Conservation (phyloP, 768 basidiomycete genomes). For the Rhodotorula babjevae region DNA sequence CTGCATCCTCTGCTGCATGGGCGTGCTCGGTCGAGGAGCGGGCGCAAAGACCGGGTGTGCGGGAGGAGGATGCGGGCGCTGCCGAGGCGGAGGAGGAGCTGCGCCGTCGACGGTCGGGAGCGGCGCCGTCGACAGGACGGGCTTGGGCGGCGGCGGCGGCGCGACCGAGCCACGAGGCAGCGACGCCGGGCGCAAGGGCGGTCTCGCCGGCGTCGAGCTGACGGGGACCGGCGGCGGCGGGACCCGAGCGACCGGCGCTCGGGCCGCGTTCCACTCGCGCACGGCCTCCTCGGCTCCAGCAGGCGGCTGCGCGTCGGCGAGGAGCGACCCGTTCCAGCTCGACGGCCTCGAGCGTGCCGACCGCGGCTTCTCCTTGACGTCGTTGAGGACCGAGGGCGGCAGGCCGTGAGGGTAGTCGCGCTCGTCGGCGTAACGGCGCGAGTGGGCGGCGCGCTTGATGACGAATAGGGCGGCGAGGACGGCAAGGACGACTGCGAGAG, state of each 20-base stretch:
- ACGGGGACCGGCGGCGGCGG: no score
- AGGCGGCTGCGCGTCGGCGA: background rate
- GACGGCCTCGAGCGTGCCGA: background rate
- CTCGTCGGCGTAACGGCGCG: slow-evolving; percentile 18
- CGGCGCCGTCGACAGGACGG: no score
- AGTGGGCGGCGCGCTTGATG: slow-evolving; percentile 15
- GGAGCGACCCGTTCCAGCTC: background rate
- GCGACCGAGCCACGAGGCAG: no score
- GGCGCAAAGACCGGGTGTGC: background rate
- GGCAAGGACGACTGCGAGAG: slow-evolving; percentile 13
- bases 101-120: no score
- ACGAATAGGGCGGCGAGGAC: slow-evolving; percentile 17
- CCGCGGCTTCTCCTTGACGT: background rate
- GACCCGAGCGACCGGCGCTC: background rate
- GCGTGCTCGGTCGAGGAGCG: background rate
- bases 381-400: background rate
- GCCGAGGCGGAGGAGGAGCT: no score
- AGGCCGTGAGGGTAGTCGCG: slow-evolving; percentile 24
- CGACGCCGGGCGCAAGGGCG: no score
- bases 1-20: background rate
- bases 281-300: background rate
- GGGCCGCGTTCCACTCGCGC: background rate
- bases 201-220: no score
- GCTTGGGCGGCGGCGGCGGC: no score
- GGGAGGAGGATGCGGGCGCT: no score